Conservation (phyloP, 1,139 yeast species). For the Saccharomyces uvarum region DNA sequence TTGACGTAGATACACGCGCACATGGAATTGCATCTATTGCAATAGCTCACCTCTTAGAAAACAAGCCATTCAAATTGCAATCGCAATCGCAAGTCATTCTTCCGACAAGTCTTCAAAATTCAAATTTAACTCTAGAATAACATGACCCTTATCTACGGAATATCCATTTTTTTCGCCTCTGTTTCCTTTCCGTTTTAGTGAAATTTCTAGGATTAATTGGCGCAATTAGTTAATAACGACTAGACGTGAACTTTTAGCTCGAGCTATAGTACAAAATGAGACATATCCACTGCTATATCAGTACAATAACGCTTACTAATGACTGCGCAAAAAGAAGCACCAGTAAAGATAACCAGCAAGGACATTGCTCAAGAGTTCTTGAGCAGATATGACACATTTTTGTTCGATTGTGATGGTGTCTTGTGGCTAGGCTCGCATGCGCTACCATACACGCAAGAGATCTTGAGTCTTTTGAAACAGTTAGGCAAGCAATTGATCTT, state of each 20-base stretch:
- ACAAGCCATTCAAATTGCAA: background rate
- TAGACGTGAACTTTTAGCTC: background rate
- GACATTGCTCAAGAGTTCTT: slow-evolving; percentile 49
- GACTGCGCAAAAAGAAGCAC: slow-evolving; percentile 21
- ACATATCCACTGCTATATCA: background rate
- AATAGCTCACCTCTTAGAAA: background rate
- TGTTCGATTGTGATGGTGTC: slow-evolving; percentile 94
- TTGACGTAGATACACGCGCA: no score
- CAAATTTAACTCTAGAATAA: background rate
- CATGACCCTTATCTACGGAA: background rate
- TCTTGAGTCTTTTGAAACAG: slow-evolving; percentile 48
- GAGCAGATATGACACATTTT: slow-evolving; percentile 63
- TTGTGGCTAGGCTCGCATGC: slow-evolving; percentile 76
- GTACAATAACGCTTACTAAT: slow-evolving; percentile 5
- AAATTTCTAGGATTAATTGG: background rate
- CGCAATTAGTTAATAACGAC: background rate
- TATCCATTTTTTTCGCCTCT: background rate
- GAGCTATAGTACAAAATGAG: background rate
- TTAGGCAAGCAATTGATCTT: slow-evolving; percentile 63
- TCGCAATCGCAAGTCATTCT: background rate
- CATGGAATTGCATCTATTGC: no score
- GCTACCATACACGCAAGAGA: slow-evolving; percentile 65
- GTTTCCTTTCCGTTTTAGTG: background rate
- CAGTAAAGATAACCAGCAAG: slow-evolving; percentile 40
- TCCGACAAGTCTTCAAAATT: background rate